Base-by-base conservation (phyloP, 1,284 basidiomycete genomes). In the Melampsora larici-populina region DNA sequence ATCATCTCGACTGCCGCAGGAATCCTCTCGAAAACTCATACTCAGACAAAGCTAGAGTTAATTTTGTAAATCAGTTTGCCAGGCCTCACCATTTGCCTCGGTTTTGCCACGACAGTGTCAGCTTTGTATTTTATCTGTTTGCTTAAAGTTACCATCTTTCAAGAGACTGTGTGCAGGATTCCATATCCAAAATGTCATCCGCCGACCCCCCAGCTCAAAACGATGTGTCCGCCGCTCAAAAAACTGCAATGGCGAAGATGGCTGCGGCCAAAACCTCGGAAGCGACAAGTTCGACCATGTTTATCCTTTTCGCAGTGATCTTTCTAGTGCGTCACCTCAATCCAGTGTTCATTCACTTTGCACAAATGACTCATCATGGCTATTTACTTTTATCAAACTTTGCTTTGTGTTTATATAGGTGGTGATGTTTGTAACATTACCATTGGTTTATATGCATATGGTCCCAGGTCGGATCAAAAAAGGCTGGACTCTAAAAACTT, bases 401-500 rank as follows among this genome's bases (percentile, higher is more conserved):
- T 6, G 17, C 1, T 40, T 71, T 71, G 2, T n/a, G 33, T 43
- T 40, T 11, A 33, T 62, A 26, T 58, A 72, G 70, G 33, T 63
- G 13, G 26, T 48, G 40, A 24, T 72, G n/a, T 21, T 63, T 9
- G 55, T 63, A 72, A 36, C 33, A 62, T 72, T 58, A 17, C 70
- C 70, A 21, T 60, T 72, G 21, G 43, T 72, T 48, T 72, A 43
- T 24, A 36, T 36, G 21, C 70, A 72, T 29, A 62, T 62, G 15
- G 33, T 29, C 33, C 33, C 70, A 1, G 51, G 70, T 60, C 26
- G 70, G 36, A 60, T 60, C 58, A 72, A 72, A 43, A 72, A 24
- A 31, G 70, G 51, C 49, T 72, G 70, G 70, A 43, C n/a, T 40
- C 21, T 72, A 21, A 72, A 36, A 24, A 72, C 31, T 36, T 60